Evolutionary conservation across 2,329 filamentous ascomycete species (phyloP).

Genomic region (Pseudogymnoascus pannorum): DNA sequence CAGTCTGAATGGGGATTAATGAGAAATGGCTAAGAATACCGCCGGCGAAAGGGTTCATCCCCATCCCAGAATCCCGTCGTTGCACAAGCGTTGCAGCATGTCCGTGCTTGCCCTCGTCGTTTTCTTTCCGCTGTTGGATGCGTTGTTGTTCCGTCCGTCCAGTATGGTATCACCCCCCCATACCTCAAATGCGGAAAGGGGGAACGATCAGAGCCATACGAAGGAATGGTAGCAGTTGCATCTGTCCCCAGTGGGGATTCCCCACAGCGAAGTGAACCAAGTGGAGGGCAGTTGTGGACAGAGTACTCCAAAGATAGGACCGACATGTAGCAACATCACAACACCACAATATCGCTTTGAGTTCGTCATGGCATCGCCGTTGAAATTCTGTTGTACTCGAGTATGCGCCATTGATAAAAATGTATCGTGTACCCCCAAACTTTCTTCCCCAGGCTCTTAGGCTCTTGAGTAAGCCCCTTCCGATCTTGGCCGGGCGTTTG

Average conservation of each 20-base stretch:
- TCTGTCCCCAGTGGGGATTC: too few species aligned
- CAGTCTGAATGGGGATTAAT: background rate
- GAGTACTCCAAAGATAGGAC: background rate
- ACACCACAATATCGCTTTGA: background rate
- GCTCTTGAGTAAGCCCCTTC: background rate
- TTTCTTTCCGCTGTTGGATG: conserved; percentile 4
- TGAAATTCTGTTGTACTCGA: background rate
- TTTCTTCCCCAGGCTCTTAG: background rate
- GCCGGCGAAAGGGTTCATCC: conserved; percentile 30
- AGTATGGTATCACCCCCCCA: background rate
- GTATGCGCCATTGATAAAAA: background rate
- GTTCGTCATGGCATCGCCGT: background rate
- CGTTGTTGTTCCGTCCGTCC: conserved; percentile 3
- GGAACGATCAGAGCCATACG: background rate
- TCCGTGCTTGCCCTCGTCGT: conserved; percentile 1
- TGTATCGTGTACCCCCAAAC: background rate
- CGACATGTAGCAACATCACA: background rate
- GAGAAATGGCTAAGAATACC: conserved; percentile 22
- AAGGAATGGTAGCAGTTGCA: background rate
- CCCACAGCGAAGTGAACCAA: too few species aligned
- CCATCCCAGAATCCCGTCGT: conserved; percentile 16
- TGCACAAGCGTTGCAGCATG: background rate
- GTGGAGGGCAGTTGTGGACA: background rate
- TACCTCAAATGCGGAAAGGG: background rate
- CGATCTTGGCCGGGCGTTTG: conserved; percentile 6